A percentile compares a stretch with the other conserved stretches of the same genome.
Evolutionary conservation across 2,329 filamentous ascomycete genomes (phyloP).

Genomic region (Hypoxylon sp.): DNA sequence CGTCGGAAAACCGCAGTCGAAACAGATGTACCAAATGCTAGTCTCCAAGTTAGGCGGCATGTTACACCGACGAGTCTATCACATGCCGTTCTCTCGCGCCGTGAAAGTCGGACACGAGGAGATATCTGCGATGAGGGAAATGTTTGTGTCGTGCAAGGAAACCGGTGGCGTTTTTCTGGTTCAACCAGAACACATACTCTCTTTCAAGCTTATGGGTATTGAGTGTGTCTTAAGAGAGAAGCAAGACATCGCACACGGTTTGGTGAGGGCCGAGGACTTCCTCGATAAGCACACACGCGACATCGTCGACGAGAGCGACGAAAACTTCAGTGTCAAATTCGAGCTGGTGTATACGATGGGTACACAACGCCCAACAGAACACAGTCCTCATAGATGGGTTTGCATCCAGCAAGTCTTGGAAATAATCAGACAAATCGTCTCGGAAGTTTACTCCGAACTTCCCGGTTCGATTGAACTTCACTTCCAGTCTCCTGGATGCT

Average conservation of each 20-base stretch:
- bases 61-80: constrained; percentile 66
- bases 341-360: constrained; percentile 76
- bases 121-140: constrained; percentile 55
- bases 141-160: constrained; percentile 64
- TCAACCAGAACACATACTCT: constrained; percentile 75
- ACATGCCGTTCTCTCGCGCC: constrained; percentile 71
- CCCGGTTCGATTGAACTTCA: constrained; percentile 62
- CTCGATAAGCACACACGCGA: constrained; percentile 64
- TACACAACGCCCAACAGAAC: constrained; percentile 63
- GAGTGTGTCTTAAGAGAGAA: constrained; percentile 61
- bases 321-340: constrained; percentile 72
- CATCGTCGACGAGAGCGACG: constrained; percentile 76
- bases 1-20: constrained; percentile 72
- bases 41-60: constrained; percentile 69
- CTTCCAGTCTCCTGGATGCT: constrained; percentile 53
- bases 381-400: constrained; percentile 69
- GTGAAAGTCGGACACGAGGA: constrained; percentile 55
- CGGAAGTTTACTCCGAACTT: constrained; percentile 50
- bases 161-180: constrained; percentile 70
- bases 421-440: constrained; percentile 56
- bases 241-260: constrained; percentile 48
- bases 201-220: constrained; percentile 73
- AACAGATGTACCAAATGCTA: constrained; percentile 73
- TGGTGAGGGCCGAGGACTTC: constrained; percentile 62
- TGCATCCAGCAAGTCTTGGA: constrained; percentile 68